Base-by-base conservation (phyloP, 192 early-diverging fungal species). In the Gaertneriomyces sp. region DNA sequence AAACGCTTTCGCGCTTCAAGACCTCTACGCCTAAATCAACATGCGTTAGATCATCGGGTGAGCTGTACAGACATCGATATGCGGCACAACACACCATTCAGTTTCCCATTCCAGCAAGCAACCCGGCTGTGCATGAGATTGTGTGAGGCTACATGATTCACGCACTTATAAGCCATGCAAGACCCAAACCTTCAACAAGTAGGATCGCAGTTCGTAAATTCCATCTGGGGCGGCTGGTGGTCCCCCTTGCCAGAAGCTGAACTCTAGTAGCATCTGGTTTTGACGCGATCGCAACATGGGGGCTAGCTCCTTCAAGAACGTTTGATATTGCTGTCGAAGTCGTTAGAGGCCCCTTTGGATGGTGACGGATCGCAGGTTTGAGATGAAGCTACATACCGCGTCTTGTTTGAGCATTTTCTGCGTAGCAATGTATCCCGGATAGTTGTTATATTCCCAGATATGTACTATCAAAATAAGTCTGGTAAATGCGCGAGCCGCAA, bases 361-460 rank as follows among this genome's bases (percentile, higher is more conserved):
- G 25, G 25, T 33, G 25, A 33, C 25, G 25, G 45, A 20, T 25
- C 17, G 12, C 25, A 33, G 25, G 25, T 33, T 33, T 38, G 12
- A 11, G 9, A 2, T 4, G 3, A 4, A 16, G 41, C 33, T n/a
- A 72, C 76, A 72, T 74, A 87, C 86, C 12, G 78, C 68, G 60
- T 93, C 90, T 17, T 78, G 70, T 3, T 74, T 71, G 53, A 91
- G 79, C 55, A 82, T 64, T 7, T 71, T 65, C 63, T 85, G 81
- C 9, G 88, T 88, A 45, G 86, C 76, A 38, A 85, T 74, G 72
- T 92, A 89, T 11, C 89, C 93, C 10, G 80, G 83, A 61, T 96
- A 96, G 7, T 92, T 89, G 64, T 92, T 78, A 78, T 94, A 96
- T 75, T 96, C 91, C 94, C 94, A 96, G 66, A 96, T 86, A 61